Evolutionary conservation across 331 rosid species (phyloP).

Genomic region (Ulmus americana): DNA sequence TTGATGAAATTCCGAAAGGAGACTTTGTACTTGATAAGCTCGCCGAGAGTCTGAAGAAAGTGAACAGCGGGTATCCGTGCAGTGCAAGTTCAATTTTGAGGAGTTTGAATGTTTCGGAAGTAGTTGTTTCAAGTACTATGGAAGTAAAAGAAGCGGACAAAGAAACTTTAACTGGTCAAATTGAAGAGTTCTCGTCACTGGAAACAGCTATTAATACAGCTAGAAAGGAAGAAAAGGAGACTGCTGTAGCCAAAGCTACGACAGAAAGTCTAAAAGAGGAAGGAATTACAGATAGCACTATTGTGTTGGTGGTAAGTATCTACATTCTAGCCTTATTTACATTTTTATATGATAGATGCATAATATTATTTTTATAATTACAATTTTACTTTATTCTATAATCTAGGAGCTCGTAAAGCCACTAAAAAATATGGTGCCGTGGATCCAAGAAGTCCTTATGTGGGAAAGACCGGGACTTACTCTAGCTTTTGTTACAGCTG

Average conservation of each 20-base stretch:
- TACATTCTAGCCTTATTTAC: neutral
- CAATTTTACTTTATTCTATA: slow-evolving; percentile 8
- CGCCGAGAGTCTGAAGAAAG: slow-evolving; percentile 56
- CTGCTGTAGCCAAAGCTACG: slow-evolving; percentile 69
- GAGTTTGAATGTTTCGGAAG: slow-evolving; percentile 40
- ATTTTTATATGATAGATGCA: neutral
- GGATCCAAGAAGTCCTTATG: slow-evolving; percentile 47
- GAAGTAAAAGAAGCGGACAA: slow-evolving; percentile 25
- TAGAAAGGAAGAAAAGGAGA: slow-evolving; percentile 71
- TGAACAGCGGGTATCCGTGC: slow-evolving; percentile 41
- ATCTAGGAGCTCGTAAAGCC: slow-evolving; percentile 73
- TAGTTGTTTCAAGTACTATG: slow-evolving; percentile 20
- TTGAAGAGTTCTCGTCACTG: slow-evolving; percentile 30
- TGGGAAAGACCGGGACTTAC: slow-evolving; percentile 73
- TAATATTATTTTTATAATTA: neutral
- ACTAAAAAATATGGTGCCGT: slow-evolving; percentile 31
- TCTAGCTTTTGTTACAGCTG: slow-evolving; percentile 34
- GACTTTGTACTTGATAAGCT: slow-evolving; percentile 77
- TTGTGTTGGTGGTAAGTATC: slow-evolving; percentile 48
- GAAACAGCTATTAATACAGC: slow-evolving; percentile 61
- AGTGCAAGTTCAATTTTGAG: slow-evolving; percentile 61
- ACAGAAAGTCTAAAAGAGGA: slow-evolving; percentile 65
- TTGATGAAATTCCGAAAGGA: slow-evolving; percentile 77
- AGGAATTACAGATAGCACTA: slow-evolving; percentile 59
- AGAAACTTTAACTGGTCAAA: slow-evolving; percentile 20